Evolutionary conservation across 2,329 filamentous ascomycete species (phyloP).

Genomic region (Fusarium floridanum): DNA sequence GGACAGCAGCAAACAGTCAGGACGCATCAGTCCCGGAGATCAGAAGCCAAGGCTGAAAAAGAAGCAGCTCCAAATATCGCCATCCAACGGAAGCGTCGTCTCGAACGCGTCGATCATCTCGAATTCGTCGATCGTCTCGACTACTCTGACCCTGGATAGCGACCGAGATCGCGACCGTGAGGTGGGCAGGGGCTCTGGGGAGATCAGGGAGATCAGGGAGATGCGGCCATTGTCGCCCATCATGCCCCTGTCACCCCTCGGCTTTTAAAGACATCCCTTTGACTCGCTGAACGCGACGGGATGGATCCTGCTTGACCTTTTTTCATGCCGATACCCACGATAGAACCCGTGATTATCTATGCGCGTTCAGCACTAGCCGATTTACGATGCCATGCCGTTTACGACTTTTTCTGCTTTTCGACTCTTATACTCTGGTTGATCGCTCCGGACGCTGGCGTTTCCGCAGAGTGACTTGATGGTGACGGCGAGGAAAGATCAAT

Average conservation of each 20-base stretch:
- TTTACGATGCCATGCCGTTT: slow-evolving; percentile 53
- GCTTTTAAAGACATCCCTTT: slow-evolving; percentile 57
- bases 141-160: slow-evolving; percentile 61
- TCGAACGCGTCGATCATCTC: slow-evolving; percentile 53
- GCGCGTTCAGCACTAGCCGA: slow-evolving; percentile 39
- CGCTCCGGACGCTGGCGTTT: slow-evolving; percentile 34
- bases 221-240: slow-evolving; percentile 73
- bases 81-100: slow-evolving; percentile 59
- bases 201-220: slow-evolving; percentile 63
- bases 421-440: slow-evolving; percentile 26
- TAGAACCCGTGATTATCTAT: slow-evolving; percentile 30
- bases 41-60: slow-evolving; percentile 54
- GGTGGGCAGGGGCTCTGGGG: slow-evolving; percentile 49
- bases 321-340: slow-evolving; percentile 19
- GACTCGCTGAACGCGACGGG: slow-evolving; percentile 12
- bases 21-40: slow-evolving; percentile 38
- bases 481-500: slow-evolving; percentile 20
- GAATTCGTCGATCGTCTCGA: slow-evolving; percentile 58
- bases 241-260: slow-evolving; percentile 73
- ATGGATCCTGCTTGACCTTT: slow-evolving; percentile 7
- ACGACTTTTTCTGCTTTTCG: slow-evolving; percentile 45
- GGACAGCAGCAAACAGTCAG: slow-evolving; percentile 70
- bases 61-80: slow-evolving; percentile 57
- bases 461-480: slow-evolving; percentile 19
- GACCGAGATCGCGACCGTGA: slow-evolving; percentile 54